Evolutionary conservation across 2,329 filamentous ascomycete genomes (phyloP).

Genomic region (Orbilia blumenaviensis): DNA sequence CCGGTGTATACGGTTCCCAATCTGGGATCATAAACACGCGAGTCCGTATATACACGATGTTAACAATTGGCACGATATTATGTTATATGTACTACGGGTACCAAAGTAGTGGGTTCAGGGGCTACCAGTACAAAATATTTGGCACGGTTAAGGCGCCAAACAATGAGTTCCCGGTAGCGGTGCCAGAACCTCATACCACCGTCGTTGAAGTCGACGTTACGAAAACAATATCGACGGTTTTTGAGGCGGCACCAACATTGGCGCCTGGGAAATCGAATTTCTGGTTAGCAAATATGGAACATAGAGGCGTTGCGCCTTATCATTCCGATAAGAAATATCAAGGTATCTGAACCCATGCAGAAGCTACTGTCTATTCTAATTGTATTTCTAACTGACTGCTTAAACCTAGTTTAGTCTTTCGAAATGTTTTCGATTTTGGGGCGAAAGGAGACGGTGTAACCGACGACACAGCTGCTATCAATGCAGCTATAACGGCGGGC

Average conservation of each 20-base stretch:
- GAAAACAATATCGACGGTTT: slow-evolving; percentile 26
- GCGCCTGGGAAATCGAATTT: slow-evolving; percentile 20
- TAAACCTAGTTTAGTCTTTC: slow-evolving; percentile 48
- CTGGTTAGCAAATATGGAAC: slow-evolving; percentile 60
- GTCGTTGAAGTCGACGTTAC: slow-evolving; percentile 46
- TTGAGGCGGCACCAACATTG: slow-evolving; percentile 23
- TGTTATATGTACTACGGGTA: slow-evolving; percentile 48
- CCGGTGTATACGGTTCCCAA: slow-evolving; percentile 10
- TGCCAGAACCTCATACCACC: neutral
- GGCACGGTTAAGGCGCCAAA: neutral
- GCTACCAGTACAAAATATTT: slow-evolving; percentile 31
- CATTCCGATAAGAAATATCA: slow-evolving; percentile 60
- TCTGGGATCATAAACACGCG: slow-evolving; percentile 38
- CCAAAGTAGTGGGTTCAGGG: slow-evolving; percentile 41
- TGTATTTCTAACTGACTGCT: slow-evolving; percentile 13
- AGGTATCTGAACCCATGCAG: slow-evolving; percentile 13
- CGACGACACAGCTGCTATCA: slow-evolving; percentile 91
- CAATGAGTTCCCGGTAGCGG: neutral
- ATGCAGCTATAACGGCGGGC: slow-evolving; percentile 72
- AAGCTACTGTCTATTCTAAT: neutral
- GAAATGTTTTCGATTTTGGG: slow-evolving; percentile 49
- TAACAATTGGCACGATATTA: slow-evolving; percentile 50
- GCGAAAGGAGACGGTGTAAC: slow-evolving; percentile 62
- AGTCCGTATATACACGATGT: slow-evolving; percentile 42
- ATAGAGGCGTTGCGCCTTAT: slow-evolving; percentile 64